These are phyloP conservation scores for Monosporozyma aquatica DNA, from an alignment of 805 yeast genomes.

Conservation along the genomic window DNA sequence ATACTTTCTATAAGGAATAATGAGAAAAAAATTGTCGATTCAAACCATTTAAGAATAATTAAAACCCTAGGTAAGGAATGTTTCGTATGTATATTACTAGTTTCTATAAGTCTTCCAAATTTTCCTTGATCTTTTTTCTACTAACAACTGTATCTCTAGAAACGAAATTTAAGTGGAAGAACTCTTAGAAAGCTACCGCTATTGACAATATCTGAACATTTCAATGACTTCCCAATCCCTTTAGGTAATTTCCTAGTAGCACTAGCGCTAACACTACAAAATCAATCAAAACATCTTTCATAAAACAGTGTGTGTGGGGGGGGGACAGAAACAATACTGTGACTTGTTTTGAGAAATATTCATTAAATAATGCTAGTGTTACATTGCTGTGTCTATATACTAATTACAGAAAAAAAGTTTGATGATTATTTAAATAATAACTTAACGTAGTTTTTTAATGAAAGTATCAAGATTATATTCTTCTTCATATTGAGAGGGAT, in stretches of 20 bases:
- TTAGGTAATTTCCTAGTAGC: conserved; percentile 20
- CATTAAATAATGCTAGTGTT: conserved; percentile 5
- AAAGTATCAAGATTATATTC: conserved; percentile 92
- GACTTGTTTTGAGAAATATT: no score
- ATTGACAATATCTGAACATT: conserved; percentile 23
- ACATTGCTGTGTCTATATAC: conserved; percentile 3
- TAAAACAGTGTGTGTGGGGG: no score
- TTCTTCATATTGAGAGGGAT: conserved; percentile 89
- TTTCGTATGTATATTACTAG: conserved; percentile 26
- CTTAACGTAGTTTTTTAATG: conserved; percentile 64
- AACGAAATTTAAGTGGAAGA: conserved; percentile 24
- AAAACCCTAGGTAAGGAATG: conserved; percentile 16
- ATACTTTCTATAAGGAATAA: conserved; percentile 9
- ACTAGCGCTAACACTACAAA: conserved; percentile 12
- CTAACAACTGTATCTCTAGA: conserved; percentile 10
- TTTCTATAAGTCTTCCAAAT: no score
- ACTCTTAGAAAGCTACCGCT: conserved; percentile 24
- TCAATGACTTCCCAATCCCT: conserved; percentile 19
- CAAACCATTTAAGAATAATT: conserved; percentile 10
- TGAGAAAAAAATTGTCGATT: conserved; percentile 2
- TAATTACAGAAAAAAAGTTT: neutral
- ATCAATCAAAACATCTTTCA: no score
- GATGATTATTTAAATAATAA: neutral
- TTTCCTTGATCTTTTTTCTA: neutral
- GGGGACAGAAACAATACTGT: no score